Evolutionary conservation across 2,329 filamentous ascomycete genomes (phyloP).

Genomic region (Colletotrichum sp.): DNA sequence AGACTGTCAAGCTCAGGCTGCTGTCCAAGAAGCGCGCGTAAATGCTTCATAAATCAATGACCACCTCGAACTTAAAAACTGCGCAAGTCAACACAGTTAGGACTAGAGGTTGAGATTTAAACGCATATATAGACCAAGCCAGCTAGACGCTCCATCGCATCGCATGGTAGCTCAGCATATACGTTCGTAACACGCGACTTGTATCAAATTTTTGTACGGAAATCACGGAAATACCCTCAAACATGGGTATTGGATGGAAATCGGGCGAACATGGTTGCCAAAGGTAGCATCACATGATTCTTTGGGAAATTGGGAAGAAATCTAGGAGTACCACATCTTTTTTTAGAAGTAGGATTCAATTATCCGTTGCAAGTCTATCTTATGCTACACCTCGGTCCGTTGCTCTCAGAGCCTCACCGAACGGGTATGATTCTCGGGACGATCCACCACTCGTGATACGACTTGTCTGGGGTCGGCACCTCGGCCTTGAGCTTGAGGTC

Average conservation of each 20-base stretch:
- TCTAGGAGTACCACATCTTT: background rate
- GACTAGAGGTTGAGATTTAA: background rate
- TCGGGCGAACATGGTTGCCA: background rate
- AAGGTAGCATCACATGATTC: conserved; percentile 2
- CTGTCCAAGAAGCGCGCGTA: conserved; percentile 41
- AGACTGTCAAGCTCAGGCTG: conserved; percentile 71
- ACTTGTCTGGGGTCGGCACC: conserved; percentile 56
- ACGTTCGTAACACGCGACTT: background rate
- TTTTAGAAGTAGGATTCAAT: background rate
- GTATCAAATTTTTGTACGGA: conserved; percentile 6
- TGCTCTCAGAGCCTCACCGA: background rate
- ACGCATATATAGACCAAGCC: conserved; percentile 8
- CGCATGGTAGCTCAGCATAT: conserved; percentile 6
- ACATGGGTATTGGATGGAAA: background rate
- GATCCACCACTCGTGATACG: conserved; percentile 71
- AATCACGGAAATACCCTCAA: background rate
- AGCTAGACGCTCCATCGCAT: conserved; percentile 1
- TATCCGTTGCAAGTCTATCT: background rate
- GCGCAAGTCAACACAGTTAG: conserved; percentile 17
- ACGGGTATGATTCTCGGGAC: conserved; percentile 54
- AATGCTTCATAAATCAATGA: background rate
- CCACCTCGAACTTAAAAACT: conserved; percentile 21
- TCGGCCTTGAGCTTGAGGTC: conserved; percentile 51
- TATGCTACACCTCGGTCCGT: background rate
- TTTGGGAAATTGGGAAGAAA: background rate